Conservation (phyloP, 495 filamentous ascomycete genomes). For the Cercophora sp. region DNA sequence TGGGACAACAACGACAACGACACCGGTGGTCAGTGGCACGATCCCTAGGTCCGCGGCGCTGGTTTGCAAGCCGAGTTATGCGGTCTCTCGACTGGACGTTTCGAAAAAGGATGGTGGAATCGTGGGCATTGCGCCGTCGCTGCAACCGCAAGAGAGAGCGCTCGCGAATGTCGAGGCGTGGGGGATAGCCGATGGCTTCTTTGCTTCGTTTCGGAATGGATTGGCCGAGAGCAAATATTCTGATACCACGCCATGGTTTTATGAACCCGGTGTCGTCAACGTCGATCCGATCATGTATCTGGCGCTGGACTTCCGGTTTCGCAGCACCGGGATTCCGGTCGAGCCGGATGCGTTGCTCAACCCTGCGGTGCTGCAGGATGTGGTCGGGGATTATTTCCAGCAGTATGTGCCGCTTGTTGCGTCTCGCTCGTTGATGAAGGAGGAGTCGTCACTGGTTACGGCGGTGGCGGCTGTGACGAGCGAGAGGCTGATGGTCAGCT, state of each 20-base stretch:
- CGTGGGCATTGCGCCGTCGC: constrained; percentile 4
- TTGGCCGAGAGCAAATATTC: constrained; percentile 9
- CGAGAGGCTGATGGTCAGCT: constrained; percentile 14
- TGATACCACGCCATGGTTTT: constrained; percentile 17
- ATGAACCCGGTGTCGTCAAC: constrained; percentile 13
- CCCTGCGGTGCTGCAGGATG: constrained; percentile 2
- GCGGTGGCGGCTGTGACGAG: constrained; percentile 8
- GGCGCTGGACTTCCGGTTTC: constrained; percentile 9
- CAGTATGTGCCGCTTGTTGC: constrained; percentile 19
- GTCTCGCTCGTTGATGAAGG: constrained; percentile 8
- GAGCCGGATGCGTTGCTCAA: constrained; percentile 10
- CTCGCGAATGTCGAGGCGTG: constrained; percentile 19
- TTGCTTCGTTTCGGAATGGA: constrained; percentile 14
- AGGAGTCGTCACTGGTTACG: neutral
- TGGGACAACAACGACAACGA: neutral
- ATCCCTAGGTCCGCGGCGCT: constrained; percentile 18
- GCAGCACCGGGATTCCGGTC: neutral
- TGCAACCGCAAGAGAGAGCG: neutral
- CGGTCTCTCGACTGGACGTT: constrained; percentile 20
- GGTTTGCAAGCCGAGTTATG: constrained; percentile 22
- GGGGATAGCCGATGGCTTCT: constrained; percentile 20
- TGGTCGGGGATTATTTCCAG: constrained; percentile 20
- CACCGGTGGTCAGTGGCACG: constrained; percentile 10
- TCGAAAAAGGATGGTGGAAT: constrained; percentile 10
- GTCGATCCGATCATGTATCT: constrained; percentile 21